Evolutionary conservation across 768 basidiomycete genomes (phyloP).

Genomic region (Tephrocybe sp.): DNA sequence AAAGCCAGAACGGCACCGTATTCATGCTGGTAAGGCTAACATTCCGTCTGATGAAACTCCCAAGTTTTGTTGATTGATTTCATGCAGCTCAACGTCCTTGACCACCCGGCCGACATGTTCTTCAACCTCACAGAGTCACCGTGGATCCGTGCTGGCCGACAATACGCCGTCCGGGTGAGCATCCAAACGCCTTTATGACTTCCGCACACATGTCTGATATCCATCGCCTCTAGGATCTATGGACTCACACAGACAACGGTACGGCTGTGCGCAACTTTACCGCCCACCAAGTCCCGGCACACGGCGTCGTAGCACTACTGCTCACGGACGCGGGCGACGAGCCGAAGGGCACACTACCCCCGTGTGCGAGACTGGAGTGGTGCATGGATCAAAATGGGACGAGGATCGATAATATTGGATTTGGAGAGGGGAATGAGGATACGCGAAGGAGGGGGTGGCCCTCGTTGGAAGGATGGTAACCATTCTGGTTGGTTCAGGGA

Average conservation of each 20-base stretch:
- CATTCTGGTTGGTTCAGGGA: too few species aligned
- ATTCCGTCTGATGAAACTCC: neutral
- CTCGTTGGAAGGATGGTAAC: neutral
- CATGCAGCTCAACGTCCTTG: constrained; percentile 54
- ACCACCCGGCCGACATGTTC: constrained; percentile 51
- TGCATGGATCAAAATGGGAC: constrained; percentile 65
- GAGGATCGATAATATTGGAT: constrained; percentile 19
- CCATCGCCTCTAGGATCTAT: constrained; percentile 54
- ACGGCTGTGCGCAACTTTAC: constrained; percentile 64
- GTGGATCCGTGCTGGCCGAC: constrained; percentile 62
- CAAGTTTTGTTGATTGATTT: neutral
- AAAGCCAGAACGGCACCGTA: constrained; percentile 57
- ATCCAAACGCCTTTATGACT: neutral
- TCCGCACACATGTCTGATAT: neutral
- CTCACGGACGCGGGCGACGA: constrained; percentile 69
- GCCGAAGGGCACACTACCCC: constrained; percentile 55
- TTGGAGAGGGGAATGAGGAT: constrained; percentile 12
- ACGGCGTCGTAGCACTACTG: constrained; percentile 69
- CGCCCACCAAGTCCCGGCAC: constrained; percentile 53
- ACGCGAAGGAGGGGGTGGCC: constrained; percentile 4
- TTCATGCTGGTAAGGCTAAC: constrained; percentile 56
- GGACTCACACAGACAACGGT: constrained; percentile 73
- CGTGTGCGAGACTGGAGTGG: constrained; percentile 58
- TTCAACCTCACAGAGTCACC: constrained; percentile 67
- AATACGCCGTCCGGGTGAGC: constrained; percentile 60